Evolutionary conservation across 1,284 basidiomycete genomes (phyloP).

Genomic region (Cryptococcus sp.): DNA sequence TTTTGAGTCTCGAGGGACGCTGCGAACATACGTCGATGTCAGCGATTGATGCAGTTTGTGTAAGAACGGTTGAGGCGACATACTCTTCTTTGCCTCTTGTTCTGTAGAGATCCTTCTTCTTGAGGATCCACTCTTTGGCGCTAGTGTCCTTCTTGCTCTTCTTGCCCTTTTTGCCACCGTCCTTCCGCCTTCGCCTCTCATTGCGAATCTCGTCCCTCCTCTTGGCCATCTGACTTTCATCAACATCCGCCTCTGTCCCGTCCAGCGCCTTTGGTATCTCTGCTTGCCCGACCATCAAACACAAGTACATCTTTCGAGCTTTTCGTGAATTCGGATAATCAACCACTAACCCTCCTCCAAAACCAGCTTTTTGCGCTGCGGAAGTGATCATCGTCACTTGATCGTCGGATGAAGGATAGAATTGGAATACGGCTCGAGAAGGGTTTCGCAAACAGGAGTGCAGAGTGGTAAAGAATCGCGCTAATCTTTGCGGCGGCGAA

Average conservation of each 20-base stretch:
- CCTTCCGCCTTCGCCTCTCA: slow-evolving; percentile 42
- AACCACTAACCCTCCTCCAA: slow-evolving; percentile 94
- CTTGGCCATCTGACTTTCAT: slow-evolving; percentile 66
- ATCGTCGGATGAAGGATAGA: slow-evolving; percentile 93
- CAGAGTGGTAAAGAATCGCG: slow-evolving; percentile 93
- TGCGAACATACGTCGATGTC: slow-evolving; percentile 13
- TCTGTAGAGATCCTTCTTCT: slow-evolving; percentile 62
- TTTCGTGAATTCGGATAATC: slow-evolving; percentile 97
- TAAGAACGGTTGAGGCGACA: slow-evolving; percentile 11
- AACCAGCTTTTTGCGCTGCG: slow-evolving; percentile 90
- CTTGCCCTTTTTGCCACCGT: slow-evolving; percentile 35
- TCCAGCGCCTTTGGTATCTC: slow-evolving; percentile 73
- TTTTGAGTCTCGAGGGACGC: slow-evolving; percentile 54
- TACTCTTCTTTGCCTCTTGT: slow-evolving; percentile 58
- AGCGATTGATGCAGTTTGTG: not conserved
- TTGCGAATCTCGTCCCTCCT: slow-evolving; percentile 53
- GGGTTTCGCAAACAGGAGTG: slow-evolving; percentile 90
- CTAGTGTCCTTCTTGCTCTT: slow-evolving; percentile 47
- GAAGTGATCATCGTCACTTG: slow-evolving; percentile 94
- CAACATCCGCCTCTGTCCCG: slow-evolving; percentile 61
- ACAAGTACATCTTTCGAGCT: slow-evolving; percentile 87
- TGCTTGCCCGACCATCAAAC: slow-evolving; percentile 72
- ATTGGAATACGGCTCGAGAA: slow-evolving; percentile 90
- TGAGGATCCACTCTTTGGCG: slow-evolving; percentile 58
- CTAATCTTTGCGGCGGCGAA: slow-evolving; percentile 87